phyloP scores from a whole-genome alignment of 169 alveolate genomes.

The Plasmodium falciparum region DNA sequence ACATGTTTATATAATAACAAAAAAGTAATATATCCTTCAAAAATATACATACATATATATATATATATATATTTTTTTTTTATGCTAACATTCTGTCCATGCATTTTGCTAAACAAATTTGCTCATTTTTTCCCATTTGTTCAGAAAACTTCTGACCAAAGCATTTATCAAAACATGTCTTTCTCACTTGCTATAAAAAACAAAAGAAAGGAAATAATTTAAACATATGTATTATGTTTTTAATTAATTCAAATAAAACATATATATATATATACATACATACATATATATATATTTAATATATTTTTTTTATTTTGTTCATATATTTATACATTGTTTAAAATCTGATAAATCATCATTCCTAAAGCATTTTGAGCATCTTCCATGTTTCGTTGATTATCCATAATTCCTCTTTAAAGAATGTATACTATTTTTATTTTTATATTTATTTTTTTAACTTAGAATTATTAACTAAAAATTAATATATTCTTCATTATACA shows the following conservation, averaged over 20 bases:
- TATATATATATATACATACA: too few relatives aligned
- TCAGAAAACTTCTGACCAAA: conserved; percentile 87
- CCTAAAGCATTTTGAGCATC: conserved; percentile 74
- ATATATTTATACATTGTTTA: conserved; percentile 46
- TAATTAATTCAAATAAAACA: too few relatives aligned
- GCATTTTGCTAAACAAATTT: conserved; percentile 91
- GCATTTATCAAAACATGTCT: conserved; percentile 91
- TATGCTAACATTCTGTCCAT: conserved; percentile 91
- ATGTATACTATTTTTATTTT: too few relatives aligned
- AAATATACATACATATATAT: background rate
- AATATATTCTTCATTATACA: background rate
- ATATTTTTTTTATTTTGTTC: too few relatives aligned
- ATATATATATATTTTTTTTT: background rate
- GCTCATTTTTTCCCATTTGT: conserved; percentile 86
- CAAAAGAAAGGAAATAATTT: background rate
- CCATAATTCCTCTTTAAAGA: conserved; percentile 14
- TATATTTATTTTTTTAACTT: background rate
- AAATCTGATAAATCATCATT: conserved; percentile 69
- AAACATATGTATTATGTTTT: background rate
- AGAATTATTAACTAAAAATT: background rate
- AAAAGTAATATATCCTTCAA: too few relatives aligned
- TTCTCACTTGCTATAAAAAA: conserved; percentile 86
- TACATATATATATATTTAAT: too few relatives aligned
- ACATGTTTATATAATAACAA: background rate
- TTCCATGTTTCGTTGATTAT: conserved; percentile 41